A percentile compares a stretch with the other conserved stretches of the same genome.
Evolutionary conservation across 352 stramenopile genomes (phyloP).

Genomic region (Pythium aristosporum): DNA sequence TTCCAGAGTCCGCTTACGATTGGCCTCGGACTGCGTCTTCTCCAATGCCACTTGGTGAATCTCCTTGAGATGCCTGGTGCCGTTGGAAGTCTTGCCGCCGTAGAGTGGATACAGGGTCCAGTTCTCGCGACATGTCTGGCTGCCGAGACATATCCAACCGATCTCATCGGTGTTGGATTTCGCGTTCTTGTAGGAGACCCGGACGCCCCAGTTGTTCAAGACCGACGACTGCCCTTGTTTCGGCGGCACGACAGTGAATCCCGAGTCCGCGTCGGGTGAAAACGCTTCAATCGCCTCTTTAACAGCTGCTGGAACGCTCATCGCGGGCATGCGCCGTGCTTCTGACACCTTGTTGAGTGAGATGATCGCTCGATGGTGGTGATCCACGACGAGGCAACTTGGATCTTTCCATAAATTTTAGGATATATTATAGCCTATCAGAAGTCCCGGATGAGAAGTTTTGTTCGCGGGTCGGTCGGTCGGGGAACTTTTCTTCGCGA

Average conservation of each 20-base stretch:
- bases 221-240: neutral
- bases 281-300: constrained; percentile 5
- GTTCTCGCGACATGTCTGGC: constrained; percentile 4
- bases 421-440: no score
- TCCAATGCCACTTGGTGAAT: constrained; percentile 2
- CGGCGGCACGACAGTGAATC: neutral
- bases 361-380: neutral
- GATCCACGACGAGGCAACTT: no score
- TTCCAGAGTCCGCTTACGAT: neutral
- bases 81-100: constrained; percentile 12
- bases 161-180: neutral
- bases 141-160: constrained; percentile 4
- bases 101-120: constrained; percentile 5
- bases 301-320: neutral
- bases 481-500: no score
- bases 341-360: neutral
- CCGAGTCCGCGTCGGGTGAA: neutral
- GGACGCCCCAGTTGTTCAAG: neutral
- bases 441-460: no score
- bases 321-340: neutral
- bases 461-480: no score
- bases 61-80: constrained; percentile 11
- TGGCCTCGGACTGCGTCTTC: constrained; percentile 1
- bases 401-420: no score
- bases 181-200: constrained; percentile 7